A percentile compares a stretch with the other conserved stretches of the same genome.
Conservation (phyloP, 352 stramenopile species). For the Elongisporangium anandrum region DNA sequence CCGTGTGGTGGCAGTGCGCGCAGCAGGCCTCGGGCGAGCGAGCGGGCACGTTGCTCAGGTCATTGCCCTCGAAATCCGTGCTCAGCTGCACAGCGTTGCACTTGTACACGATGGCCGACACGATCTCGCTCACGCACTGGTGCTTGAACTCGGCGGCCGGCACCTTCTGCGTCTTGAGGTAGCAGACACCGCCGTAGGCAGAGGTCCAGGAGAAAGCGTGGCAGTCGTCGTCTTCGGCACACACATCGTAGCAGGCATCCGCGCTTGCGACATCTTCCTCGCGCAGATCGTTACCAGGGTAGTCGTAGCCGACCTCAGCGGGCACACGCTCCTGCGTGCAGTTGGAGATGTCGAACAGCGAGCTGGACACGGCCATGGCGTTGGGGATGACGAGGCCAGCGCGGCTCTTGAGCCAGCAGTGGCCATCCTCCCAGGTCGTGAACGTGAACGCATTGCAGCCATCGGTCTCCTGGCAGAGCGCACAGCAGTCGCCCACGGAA, state of each 20-base stretch:
- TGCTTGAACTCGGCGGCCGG: slow-evolving; percentile 8
- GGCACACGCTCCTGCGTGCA: not conserved
- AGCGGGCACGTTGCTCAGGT: slow-evolving; percentile 18
- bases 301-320: not conserved
- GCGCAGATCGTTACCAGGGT: not conserved
- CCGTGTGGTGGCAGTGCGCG: slow-evolving; percentile 26
- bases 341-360: slow-evolving; percentile 4
- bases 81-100: slow-evolving; percentile 15
- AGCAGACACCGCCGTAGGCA: slow-evolving; percentile 16
- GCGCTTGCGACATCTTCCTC: not conserved
- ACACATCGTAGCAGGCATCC: slow-evolving; percentile 4
- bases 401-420: slow-evolving; percentile 25
- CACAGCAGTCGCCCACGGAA: slow-evolving; percentile 10
- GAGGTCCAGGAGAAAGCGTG: slow-evolving; percentile 13
- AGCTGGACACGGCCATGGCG: not conserved
- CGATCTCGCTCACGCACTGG: slow-evolving; percentile 2
- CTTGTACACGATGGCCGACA: slow-evolving; percentile 15
- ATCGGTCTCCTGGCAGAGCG: not conserved
- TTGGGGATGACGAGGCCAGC: not conserved
- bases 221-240: slow-evolving; percentile 2
- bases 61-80: slow-evolving; percentile 27
- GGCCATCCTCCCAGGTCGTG: slow-evolving; percentile 15
- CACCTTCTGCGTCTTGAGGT: slow-evolving; percentile 7
- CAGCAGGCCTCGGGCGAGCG: slow-evolving; percentile 16
- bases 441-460: slow-evolving; percentile 15